These are phyloP conservation scores for Aspergillus avenaceus DNA, from an alignment of 495 filamentous ascomycete genomes.

Conservation along the genomic window DNA sequence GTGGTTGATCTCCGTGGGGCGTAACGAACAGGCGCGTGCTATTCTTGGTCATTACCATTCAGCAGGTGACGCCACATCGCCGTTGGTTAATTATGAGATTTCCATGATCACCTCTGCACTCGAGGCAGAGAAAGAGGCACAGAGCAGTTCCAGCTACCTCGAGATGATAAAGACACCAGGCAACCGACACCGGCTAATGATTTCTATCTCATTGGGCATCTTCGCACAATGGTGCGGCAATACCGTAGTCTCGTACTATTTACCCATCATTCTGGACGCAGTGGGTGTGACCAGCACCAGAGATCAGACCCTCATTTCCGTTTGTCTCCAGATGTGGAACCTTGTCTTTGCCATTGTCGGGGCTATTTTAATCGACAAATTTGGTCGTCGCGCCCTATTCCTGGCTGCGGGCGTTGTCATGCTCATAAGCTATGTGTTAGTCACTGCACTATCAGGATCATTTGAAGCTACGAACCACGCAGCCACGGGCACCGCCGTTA, in stretches of 20 bases:
- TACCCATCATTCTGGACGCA: conserved; percentile 46
- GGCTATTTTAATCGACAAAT: conserved; percentile 50
- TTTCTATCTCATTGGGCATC: conserved; percentile 60
- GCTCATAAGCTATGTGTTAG: conserved; percentile 52
- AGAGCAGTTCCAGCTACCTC: conserved; percentile 26
- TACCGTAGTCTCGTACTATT: conserved; percentile 61
- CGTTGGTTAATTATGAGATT: conserved; percentile 21
- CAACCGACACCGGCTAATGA: conserved; percentile 56
- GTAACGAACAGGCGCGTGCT: conserved; percentile 31
- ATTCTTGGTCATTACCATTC: conserved; percentile 31
- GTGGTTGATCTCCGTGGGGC: conserved; percentile 35
- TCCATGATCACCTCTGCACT: conserved; percentile 22
- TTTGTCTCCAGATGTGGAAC: conserved; percentile 27
- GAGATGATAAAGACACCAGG: conserved; percentile 64
- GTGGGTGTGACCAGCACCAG: conserved; percentile 48
- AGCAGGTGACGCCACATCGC: conserved; percentile 14
- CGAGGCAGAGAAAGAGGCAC: conserved; percentile 20
- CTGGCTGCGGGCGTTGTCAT: conserved; percentile 51
- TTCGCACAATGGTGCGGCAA: conserved; percentile 69
- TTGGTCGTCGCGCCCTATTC: conserved; percentile 56
- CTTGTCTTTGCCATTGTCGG: conserved; percentile 50
- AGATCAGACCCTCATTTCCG: conserved; percentile 36
- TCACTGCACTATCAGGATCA: conserved; percentile 50
- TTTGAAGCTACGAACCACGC: conserved; percentile 34
- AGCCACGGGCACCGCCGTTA: conserved; percentile 46